Base-by-base conservation (phyloP, 768 basidiomycete genomes). In the Albatrellus ellisii region DNA sequence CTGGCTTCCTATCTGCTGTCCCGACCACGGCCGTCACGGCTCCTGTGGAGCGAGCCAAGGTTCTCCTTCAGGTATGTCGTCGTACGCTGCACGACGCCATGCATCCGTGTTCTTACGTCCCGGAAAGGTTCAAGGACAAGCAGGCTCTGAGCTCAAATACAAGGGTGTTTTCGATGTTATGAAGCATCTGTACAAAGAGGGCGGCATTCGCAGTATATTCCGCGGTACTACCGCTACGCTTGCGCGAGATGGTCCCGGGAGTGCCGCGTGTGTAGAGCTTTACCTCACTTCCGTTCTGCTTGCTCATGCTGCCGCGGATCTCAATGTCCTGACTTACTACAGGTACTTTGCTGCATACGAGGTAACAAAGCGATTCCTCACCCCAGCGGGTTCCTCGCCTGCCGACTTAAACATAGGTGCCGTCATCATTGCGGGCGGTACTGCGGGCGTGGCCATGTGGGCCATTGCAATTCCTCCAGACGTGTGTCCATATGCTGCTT, bases 311-410 rank as follows among this genome's bases (percentile, higher is more conserved):
- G n/a, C n/a, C n/a, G n/a, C n/a, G n/a, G n/a, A n/a, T n/a, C n/a
- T n/a, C n/a, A n/a, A n/a, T n/a, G n/a, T n/a, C n/a, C n/a, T 45
- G 21, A 54, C 29, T 36, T 51, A 22, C 46, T 41, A 34, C 51
- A 94, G 89, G 36, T 97, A 98, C 65, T 99, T 99, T 56, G 92
- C 91, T 14, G 82, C 91, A 9, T 99, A 99, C 58, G 95, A 99
- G 62, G 72, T 90, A 25, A 79, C 86, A 29, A 99, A 99, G 64
- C 85, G 83, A 56, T 63, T 72, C 2, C 62, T 99, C 47, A 89
- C 83, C 10, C 87, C 90, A 6, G 73, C 71, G 29, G 85, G 85
- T 25, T 67, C 84, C 14, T 79, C 80, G n/a, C 71, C 85, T 2
- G 69, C 76, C 27, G 79, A 89, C 37, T 70, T 98, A 44, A 84